Evolutionary conservation across 2,329 filamentous ascomycete species (phyloP), one percentile per base, ranked within the genome.

Genomic region (Diaporthe aspalathi): DNA sequence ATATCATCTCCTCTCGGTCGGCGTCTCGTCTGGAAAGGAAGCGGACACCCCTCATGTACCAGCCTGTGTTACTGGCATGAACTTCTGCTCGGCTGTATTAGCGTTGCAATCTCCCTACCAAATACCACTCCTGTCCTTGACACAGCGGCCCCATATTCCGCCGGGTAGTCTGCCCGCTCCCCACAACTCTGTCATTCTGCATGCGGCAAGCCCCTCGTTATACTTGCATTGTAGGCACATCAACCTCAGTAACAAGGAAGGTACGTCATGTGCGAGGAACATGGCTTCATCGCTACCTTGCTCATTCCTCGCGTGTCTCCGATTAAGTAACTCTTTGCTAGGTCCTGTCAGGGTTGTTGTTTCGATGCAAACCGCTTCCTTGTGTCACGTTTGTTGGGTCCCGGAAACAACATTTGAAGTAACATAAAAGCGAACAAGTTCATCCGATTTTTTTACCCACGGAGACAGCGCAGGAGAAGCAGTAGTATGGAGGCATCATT

Each of bases 51-150:
- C 43, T 24, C 57, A 63, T 49, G 43, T 63, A 22, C 3, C 40
- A 35, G 57, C 27, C 40, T 20, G 45, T 29, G 6, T 65, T 50
- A 20, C 6, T 65, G 29, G 35, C 60, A 16, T 65, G 50, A 65
- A 50, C 29, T 49, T 65, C 45, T 49, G n/a, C 60, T 38, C 29
- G 29, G 29, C 45, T 50, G 60, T 65, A 49, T 49, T 63, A 63
- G 60, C 60, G 49, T 50, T 65, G n/a, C 45, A 65, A 65, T 65
- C 60, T 65, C 60, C 60, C 60, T 38, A 50, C 50, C 45, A 24
- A 65, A 50, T 20, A 50, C 45, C 29, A 38, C 45, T 65, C 29
- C 29, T 16, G 5, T 65, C 45, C 32, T 65, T 35, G 29, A 50
- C 17, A 49, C 24, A 38, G 45, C 43, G 43, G 45, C 45, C 60